These are phyloP conservation scores for Apodospora peruviana DNA, from an alignment of 495 filamentous ascomycete species.

Conservation along the genomic window DNA sequence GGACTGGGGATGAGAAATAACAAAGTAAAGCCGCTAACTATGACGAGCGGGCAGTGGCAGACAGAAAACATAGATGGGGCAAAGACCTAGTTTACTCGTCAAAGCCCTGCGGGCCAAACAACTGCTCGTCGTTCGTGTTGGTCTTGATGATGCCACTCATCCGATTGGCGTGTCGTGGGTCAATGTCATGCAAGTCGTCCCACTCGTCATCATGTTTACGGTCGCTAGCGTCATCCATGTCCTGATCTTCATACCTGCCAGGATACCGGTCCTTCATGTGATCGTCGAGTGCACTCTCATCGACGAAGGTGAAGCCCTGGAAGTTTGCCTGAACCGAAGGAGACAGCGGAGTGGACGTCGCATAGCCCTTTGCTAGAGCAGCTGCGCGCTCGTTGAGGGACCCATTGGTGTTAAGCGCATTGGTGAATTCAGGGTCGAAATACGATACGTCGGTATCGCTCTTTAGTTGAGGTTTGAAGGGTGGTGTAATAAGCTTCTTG, in stretches of 20 bases:
- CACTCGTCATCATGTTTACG: slow-evolving; percentile 44
- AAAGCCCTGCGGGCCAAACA: slow-evolving; percentile 71
- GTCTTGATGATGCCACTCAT: slow-evolving; percentile 73
- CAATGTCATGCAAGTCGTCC: slow-evolving; percentile 40
- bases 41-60: not conserved
- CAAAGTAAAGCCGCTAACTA: not conserved
- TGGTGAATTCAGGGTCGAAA: slow-evolving; percentile 98
- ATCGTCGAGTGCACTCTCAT: slow-evolving; percentile 92
- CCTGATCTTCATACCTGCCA: slow-evolving; percentile 61
- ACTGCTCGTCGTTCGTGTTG: slow-evolving; percentile 57
- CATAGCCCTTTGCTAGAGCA: slow-evolving; percentile 66
- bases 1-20: not conserved
- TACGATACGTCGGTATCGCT: slow-evolving; percentile 94
- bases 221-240: slow-evolving; percentile 44
- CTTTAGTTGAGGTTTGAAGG: slow-evolving; percentile 96
- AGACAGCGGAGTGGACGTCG: slow-evolving; percentile 82
- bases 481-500: slow-evolving; percentile 89
- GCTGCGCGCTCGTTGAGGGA: slow-evolving; percentile 88
- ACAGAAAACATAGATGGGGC: too few relatives aligned
- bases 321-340: slow-evolving; percentile 97
- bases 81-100: too few relatives aligned
- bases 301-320: slow-evolving; percentile 96
- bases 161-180: slow-evolving; percentile 45
- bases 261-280: slow-evolving; percentile 63
- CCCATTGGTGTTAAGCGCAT: slow-evolving; percentile 74